Evolutionary conservation across 768 basidiomycete genomes (phyloP), one percentile per base, ranked within the genome.

Genomic region (Amanita inopinata): DNA sequence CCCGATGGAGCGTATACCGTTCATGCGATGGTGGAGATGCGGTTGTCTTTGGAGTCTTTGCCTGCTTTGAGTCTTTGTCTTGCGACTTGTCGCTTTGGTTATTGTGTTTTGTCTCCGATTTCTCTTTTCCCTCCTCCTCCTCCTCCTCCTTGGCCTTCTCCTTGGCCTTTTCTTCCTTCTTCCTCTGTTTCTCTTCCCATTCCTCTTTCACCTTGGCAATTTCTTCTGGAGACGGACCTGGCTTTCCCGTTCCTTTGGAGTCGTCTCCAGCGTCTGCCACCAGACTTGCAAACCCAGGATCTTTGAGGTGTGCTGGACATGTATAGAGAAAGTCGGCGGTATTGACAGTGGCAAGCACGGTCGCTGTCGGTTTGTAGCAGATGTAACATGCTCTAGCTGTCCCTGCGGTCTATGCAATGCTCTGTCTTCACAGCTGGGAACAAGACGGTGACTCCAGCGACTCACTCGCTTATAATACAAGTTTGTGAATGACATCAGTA

Each of bases 391-490:
- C 70, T 58, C 77, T 82, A 5, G 81, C 63, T 1, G 90, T 91
- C 23, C 71, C 89, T 41, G 80, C 77, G 32, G 80, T 77, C 89
- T 93, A 57, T 43, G 43, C 36, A 37, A 24, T 40, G 39, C 33
- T 55, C 42, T 52, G 50, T 41, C 46, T 7, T 14, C 23, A 38
- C 14, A 46, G 20, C 31, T 28, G n/a, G 19, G 27, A 37, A 35
- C 43, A 14, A 33, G 28, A 27, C 35, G 22, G 33, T 31, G 44
- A 5, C 38, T 20, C 15, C 5, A 3, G 27, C 17, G 33, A 69
- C 77, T 67, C 60, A 90, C 89, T 52, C 90, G 77, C 61, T 87
- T 88, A 65, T 90, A 92, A 64, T 93, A 96, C 33, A 89, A 54
- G 58, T 96, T 94, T 23, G 70, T 69, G 64, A 87, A 83, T 32